Conservation (phyloP, 306 rosid genomes). For the Cucumis cinereus region DNA sequence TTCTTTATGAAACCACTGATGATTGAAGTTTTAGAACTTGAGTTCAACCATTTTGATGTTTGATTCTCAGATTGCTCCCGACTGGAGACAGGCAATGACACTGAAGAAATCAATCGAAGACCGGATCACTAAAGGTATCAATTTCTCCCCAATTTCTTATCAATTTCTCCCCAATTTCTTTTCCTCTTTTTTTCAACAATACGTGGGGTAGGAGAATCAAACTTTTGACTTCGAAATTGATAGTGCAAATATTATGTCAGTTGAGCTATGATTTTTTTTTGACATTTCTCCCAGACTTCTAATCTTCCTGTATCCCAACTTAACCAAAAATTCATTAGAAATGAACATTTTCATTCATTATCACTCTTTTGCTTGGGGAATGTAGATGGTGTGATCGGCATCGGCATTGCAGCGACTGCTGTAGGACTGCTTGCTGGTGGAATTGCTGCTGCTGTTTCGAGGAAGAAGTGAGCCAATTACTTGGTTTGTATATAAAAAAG, state of each 20-base stretch:
- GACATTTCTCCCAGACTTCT: background rate
- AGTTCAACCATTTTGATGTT: background rate
- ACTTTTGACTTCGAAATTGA: no score
- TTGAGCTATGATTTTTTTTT: no score
- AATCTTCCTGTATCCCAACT: background rate
- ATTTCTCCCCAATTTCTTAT: background rate
- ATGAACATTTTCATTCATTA: background rate
- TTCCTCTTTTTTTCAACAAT: no score
- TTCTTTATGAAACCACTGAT: background rate
- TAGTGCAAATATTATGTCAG: no score
- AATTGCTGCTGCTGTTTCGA: slow-evolving; percentile 72
- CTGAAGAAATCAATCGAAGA: slow-evolving; percentile 63
- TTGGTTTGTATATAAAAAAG: background rate
- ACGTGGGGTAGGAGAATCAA: no score
- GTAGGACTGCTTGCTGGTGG: slow-evolving; percentile 77
- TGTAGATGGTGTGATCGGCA: slow-evolving; percentile 86
- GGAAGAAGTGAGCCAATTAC: slow-evolving; percentile 35
- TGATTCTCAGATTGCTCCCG: slow-evolving; percentile 69
- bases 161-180: no score
- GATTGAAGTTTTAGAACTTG: background rate
- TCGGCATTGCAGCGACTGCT: slow-evolving; percentile 84
- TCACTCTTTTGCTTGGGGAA: background rate
- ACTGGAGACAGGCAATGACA: slow-evolving; percentile 77
- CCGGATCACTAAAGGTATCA: slow-evolving; percentile 56
- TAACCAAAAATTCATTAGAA: background rate